Base-by-base conservation (phyloP, 148 eudicot genomes). In the Mesembryanthemum crystallinum region DNA sequence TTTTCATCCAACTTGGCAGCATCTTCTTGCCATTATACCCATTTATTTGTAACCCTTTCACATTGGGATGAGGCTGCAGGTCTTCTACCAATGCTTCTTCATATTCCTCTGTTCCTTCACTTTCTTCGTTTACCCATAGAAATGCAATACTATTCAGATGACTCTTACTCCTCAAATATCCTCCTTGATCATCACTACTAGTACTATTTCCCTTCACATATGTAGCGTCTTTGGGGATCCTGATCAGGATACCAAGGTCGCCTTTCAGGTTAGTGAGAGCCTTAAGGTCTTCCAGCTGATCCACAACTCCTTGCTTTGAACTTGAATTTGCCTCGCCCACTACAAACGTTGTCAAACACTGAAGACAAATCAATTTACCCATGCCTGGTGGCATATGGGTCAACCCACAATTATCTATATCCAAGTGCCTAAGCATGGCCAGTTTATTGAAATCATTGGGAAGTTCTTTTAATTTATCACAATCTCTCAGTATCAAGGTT, bases 11-110 rank as follows among this genome's bases (percentile, higher is more conserved):
- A 62, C 59, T 57, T 2, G 82, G 79, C 28, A 80, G 7, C n/a
- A 33, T 75, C 65, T n/a, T n/a, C n/a, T n/a, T n/a, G n/a, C 82
- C 67, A 21, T 30, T 10, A 27, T 80, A 80, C 4, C 71, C 65
- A 12, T 25, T 28, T 24, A 80, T 52, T 14, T 23, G 24, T 20
- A 74, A 27, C 29, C 65, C 58, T 28, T 25, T 75, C 49, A 80
- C 71, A 70, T 80, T 80, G 43, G 65, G 18, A 57, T 74, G 78
- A 6, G 82, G 78, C 63, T 80, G 65, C 24, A 77, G 47, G 58
- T 23, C 55, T n/a, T 68, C 79, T 27, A 77, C 20, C 55, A 77
- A 35, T 10, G 77, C 59, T 21, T 77, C 74, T 15, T 58, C 66
- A 17, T 39, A 49, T 2, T 20, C 57, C 18, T 11, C 32, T 68